These are phyloP conservation scores for Acacia pycnantha DNA, from an alignment of 331 rosid genomes.

Conservation along the genomic window DNA sequence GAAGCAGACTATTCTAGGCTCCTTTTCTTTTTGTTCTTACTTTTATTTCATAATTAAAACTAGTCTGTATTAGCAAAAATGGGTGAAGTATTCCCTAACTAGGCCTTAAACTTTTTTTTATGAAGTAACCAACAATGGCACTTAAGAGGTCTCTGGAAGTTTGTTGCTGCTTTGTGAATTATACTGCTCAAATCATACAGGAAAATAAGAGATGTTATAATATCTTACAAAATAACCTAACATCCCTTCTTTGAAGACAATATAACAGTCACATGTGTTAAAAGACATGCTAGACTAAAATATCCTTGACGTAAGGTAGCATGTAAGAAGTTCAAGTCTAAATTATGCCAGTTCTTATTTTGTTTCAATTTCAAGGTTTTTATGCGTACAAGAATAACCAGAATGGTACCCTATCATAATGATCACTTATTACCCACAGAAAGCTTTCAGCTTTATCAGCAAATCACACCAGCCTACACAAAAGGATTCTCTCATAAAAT, in stretches of 20 bases:
- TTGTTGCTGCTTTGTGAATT: neutral
- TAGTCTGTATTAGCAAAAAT: neutral
- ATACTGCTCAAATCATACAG: neutral
- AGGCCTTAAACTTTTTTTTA: neutral
- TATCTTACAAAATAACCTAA: neutral
- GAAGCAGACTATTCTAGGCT: neutral
- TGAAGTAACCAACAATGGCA: neutral
- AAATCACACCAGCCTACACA: conserved; percentile 16
- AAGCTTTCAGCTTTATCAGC: neutral
- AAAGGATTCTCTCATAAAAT: neutral
- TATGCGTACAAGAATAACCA: neutral
- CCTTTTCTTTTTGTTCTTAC: neutral
- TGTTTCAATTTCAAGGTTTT: neutral
- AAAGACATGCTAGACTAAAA: neutral
- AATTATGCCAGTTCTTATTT: neutral
- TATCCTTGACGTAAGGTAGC: neutral
- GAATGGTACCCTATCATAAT: conserved; percentile 1
- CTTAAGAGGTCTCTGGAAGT: neutral
- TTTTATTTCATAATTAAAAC: neutral
- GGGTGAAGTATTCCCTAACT: too few relatives aligned
- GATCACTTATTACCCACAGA: neutral
- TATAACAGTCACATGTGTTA: neutral
- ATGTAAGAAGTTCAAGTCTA: neutral
- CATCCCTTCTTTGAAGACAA: neutral
- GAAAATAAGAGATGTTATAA: neutral